Evolutionary conservation across 257 asterid species (phyloP), one percentile per base, ranked within the genome.

Genomic region (Solanum chiquidenum): DNA sequence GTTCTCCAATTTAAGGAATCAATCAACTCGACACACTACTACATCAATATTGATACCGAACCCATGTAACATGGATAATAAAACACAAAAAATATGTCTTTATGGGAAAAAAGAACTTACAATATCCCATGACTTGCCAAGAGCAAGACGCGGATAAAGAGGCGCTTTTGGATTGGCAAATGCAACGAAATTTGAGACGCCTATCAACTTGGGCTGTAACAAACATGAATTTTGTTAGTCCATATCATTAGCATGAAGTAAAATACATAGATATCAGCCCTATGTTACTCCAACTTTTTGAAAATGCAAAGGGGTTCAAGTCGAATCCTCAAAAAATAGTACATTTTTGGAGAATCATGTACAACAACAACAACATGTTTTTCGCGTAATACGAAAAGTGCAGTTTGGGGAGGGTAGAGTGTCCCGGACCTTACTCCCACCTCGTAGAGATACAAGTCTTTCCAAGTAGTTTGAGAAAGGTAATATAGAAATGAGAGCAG

Each of bases 131-230:
- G 97, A 91, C 89, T 95, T 96, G 80, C 99, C 98, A 87, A 93
- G 96, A 87, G 99, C 98, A 88, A 96, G 98, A 35, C 98, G 98
- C 55, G 99, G 99, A 92, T 91, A 96, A 83, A 95, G 91, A 8
- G 99, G 99, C 52, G 97, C 98, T 90, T 94, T 96, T 9, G 98
- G 98, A 89, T 96, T 95, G 86, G 72, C 90, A 92, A 95, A 97
- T 2, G 96, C 88, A 88, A 97, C 90, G 88, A 91, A 84, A 89
- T 93, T 95, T 18, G 99, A 97, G 69, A 94, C 89, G 60, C 95
- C 95, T 86, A 95, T 79, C 87, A 97, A 87, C 88, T 93, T 88
- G n/a, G 98, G 99, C 98, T 96, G 95, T 93, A 94, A 88, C 27
- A 89, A 85, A 87, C 77, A 64, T 18, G 10, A 37, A 33, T 73